These are phyloP conservation scores for Hypsizygus marmoreus DNA, from an alignment of 768 basidiomycete species.

Conservation along the genomic window DNA sequence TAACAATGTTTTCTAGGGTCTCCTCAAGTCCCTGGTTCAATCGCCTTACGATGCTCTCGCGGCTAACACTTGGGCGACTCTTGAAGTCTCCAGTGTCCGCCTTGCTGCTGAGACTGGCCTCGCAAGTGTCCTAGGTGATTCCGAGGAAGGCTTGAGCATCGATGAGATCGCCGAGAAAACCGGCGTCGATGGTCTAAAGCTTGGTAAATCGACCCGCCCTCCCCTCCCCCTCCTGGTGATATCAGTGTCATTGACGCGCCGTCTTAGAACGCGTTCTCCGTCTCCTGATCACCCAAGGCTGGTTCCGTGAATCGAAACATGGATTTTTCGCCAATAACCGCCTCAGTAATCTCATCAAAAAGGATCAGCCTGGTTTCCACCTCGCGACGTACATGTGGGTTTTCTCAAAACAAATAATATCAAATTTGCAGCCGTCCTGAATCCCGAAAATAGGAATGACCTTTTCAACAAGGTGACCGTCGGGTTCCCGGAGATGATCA, in stretches of 20 bases:
- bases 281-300: conserved; percentile 36
- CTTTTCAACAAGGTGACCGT: conserved; percentile 35
- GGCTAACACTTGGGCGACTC: conserved; percentile 34
- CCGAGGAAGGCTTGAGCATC: conserved; percentile 35
- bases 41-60: conserved; percentile 38
- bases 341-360: conserved; percentile 36
- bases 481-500: conserved; percentile 34
- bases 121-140: conserved; percentile 33
- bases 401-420: neutral
- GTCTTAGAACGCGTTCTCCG: conserved; percentile 34
- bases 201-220: conserved; percentile 34
- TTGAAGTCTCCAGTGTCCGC: conserved; percentile 34
- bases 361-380: conserved; percentile 34
- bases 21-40: conserved; percentile 36
- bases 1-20: conserved; percentile 22
- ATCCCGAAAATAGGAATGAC: conserved; percentile 26
- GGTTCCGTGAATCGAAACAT: conserved; percentile 37
- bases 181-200: conserved; percentile 33
- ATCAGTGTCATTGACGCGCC: neutral
- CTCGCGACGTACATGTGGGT: conserved; percentile 39
- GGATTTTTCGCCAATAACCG: conserved; percentile 41
- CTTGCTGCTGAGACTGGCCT: conserved; percentile 36
- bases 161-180: conserved; percentile 34
- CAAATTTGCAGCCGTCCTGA: neutral
- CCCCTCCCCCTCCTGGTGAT: neutral